Conservation (phyloP, 2,329 filamentous ascomycete genomes). For the Colletotrichum cuscutae region DNA sequence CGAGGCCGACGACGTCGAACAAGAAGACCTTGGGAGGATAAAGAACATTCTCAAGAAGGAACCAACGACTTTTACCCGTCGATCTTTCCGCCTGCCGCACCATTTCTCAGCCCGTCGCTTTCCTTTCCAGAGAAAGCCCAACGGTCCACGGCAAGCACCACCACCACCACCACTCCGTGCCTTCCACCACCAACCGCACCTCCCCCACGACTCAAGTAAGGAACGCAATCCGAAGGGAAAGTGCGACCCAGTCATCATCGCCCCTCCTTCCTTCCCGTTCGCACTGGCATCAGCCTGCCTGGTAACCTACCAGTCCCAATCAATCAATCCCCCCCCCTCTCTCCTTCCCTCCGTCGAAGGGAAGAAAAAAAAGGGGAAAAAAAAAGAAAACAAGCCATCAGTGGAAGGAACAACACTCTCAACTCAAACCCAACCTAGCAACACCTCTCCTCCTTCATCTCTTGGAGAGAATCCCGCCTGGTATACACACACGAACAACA, state of each 20-base stretch:
- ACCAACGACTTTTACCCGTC: not conserved
- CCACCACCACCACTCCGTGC: too few relatives aligned
- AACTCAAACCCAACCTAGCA: not conserved
- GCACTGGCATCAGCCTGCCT: slow-evolving; percentile 29
- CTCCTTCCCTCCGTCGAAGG: slow-evolving; percentile 14
- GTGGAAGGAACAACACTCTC: not conserved
- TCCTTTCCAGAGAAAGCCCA: slow-evolving; percentile 15
- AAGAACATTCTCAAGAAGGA: not conserved
- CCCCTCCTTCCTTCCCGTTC: slow-evolving; percentile 27
- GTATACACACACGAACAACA: not conserved
- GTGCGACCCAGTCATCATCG: slow-evolving; percentile 26
- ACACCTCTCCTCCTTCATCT: slow-evolving; percentile 29
- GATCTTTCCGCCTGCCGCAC: not conserved
- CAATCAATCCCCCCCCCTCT: not conserved
- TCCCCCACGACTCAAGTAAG: slow-evolving; percentile 8
- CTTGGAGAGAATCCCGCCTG: not conserved
- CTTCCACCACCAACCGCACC: not conserved
- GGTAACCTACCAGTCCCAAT: not conserved
- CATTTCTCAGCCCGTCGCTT: not conserved
- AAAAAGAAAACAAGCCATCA: not conserved
- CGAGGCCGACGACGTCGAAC: not conserved
- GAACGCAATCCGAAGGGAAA: slow-evolving; percentile 30
- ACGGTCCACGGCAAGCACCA: not conserved
- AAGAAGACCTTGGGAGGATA: not conserved
- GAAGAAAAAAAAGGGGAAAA: not conserved